A percentile compares a stretch with the other conserved stretches of the same genome.
Conservation (phyloP, 305 asterid genomes). For the Stenogyne calaminthoides region DNA sequence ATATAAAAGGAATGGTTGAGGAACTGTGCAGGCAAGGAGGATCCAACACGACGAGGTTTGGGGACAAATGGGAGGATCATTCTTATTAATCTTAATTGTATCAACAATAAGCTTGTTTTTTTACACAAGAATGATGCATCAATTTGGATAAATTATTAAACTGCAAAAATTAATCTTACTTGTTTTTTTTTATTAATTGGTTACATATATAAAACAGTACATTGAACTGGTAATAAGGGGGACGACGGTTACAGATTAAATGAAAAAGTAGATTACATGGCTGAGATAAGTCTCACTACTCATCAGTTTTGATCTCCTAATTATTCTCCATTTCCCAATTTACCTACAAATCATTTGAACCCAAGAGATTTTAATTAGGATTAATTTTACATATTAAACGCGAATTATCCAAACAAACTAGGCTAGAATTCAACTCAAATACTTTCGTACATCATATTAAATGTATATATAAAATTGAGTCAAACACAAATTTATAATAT, state of each 20-base stretch:
- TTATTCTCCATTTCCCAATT: conserved; percentile 37
- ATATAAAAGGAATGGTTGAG: conserved; percentile 28
- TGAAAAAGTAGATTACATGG: neutral
- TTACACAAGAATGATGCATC: conserved; percentile 53
- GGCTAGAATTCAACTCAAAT: too few species aligned
- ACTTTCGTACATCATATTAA: too few species aligned
- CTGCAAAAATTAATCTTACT: neutral
- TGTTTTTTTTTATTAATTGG: conserved; percentile 15
- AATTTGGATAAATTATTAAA: neutral
- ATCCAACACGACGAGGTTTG: conserved; percentile 57
- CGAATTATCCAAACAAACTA: too few species aligned
- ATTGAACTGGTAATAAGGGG: too few species aligned
- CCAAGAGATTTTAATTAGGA: conserved; percentile 28
- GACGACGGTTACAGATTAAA: neutral
- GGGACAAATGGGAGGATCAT: conserved; percentile 54
- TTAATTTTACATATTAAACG: too few species aligned
- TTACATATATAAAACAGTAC: too few species aligned
- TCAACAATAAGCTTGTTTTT: conserved; percentile 37
- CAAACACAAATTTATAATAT: too few species aligned
- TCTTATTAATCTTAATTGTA: conserved; percentile 16
- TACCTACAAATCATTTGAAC: conserved; percentile 45
- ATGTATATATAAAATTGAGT: too few species aligned
- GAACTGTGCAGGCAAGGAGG: conserved; percentile 50
- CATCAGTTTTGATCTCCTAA: conserved; percentile 26
- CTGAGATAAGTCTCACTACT: conserved; percentile 30